Evolutionary conservation across 2,329 filamentous ascomycete species (phyloP).

Genomic region (Annulohypoxylon truncatum): DNA sequence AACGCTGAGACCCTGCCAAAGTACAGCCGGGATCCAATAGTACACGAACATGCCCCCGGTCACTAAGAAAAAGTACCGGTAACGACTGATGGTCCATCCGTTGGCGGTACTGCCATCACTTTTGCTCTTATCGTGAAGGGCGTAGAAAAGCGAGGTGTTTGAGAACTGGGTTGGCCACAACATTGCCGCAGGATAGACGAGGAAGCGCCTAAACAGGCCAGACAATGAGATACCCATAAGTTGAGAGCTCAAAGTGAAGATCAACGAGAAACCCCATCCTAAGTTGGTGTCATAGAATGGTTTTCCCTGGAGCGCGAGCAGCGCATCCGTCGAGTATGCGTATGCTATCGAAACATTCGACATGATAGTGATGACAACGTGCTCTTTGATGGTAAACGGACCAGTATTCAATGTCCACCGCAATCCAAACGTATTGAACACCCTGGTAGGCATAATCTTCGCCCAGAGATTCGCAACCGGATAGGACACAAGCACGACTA

Average conservation of each 20-base stretch:
- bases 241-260: conserved; percentile 62
- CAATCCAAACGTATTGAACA: conserved; percentile 57
- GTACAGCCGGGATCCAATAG: conserved; percentile 65
- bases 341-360: conserved; percentile 55
- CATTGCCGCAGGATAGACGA: conserved; percentile 62
- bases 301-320: conserved; percentile 55
- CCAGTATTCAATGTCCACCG: conserved; percentile 58
- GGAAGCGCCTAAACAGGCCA: conserved; percentile 60
- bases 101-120: conserved; percentile 55
- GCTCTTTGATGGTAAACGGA: conserved; percentile 60
- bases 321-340: conserved; percentile 55
- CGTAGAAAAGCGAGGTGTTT: conserved; percentile 61
- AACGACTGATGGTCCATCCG: conserved; percentile 59
- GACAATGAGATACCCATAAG: conserved; percentile 66
- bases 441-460: conserved; percentile 54
- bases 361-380: conserved; percentile 59
- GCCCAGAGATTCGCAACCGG: conserved; percentile 59
- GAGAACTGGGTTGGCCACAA: conserved; percentile 62
- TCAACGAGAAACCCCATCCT: conserved; percentile 61
- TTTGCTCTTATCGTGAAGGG: conserved; percentile 56
- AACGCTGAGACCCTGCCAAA: conserved; percentile 62
- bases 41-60: conserved; percentile 58
- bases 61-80: conserved; percentile 60
- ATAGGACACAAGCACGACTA: conserved; percentile 57
- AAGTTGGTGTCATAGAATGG: conserved; percentile 57